Evolutionary conservation across 192 early-diverging fungal genomes (phyloP).

Genomic region (Umbelopsis isabellina): DNA sequence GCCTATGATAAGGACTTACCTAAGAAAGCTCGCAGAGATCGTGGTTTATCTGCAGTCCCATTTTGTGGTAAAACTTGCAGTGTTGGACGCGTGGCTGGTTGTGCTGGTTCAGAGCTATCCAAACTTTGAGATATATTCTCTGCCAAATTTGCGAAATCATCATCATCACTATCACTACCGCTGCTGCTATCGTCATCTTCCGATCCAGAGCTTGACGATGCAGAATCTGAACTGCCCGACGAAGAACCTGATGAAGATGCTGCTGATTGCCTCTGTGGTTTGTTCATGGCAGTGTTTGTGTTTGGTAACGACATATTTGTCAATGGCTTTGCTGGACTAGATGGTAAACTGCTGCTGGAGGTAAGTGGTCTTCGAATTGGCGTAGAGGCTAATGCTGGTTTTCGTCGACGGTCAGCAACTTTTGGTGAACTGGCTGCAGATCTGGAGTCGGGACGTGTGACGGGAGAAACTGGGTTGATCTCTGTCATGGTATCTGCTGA

Average conservation of each 20-base stretch:
- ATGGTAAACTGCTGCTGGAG: conserved; percentile 5
- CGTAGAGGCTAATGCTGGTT: conserved; percentile 8
- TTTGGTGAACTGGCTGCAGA: not conserved
- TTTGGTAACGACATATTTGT: not conserved
- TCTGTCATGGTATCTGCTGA: not conserved
- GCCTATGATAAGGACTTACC: not conserved
- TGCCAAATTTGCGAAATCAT: conserved; percentile 14
- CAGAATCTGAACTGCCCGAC: conserved; percentile 10
- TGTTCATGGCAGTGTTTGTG: not conserved
- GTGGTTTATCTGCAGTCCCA: conserved; percentile 4
- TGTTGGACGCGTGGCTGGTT: not conserved
- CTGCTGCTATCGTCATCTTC: conserved; percentile 16
- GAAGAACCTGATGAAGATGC: conserved; percentile 6
- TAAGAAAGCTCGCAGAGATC: conserved; percentile 9
- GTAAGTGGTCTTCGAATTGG: conserved; percentile 8
- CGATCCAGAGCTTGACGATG: conserved; percentile 2
- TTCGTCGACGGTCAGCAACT: conserved; percentile 2
- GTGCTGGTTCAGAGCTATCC: not conserved
- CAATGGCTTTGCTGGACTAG: conserved; percentile 4
- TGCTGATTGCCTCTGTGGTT: not conserved
- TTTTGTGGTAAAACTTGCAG: not conserved
- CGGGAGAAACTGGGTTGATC: not conserved
- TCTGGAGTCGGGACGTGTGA: not conserved
- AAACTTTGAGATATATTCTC: conserved; percentile 14
- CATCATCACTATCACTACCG: conserved; percentile 10